Evolutionary conservation across 1,139 yeast genomes (phyloP).

Genomic region (Debaryomyces sp.): DNA sequence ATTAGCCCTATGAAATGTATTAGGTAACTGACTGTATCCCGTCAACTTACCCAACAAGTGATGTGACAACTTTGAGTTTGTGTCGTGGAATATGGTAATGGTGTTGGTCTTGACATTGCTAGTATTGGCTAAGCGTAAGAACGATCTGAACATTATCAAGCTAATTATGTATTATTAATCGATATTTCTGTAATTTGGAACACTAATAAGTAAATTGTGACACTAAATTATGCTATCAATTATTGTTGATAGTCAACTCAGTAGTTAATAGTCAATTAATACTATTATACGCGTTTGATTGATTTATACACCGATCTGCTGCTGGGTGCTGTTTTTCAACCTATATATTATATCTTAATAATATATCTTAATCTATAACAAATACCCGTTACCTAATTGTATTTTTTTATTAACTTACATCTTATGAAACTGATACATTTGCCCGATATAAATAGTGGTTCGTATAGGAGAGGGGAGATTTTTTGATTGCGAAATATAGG

Average conservation of each 20-base stretch:
- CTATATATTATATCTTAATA: not conserved
- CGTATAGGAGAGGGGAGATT: constrained; percentile 3
- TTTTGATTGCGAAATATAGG: constrained; percentile 1
- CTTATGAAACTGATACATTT: not conserved
- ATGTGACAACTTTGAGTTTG: constrained; percentile 28
- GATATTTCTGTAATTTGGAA: not conserved
- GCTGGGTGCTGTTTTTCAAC: not conserved
- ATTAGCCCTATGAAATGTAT: constrained; percentile 20
- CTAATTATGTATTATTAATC: not conserved
- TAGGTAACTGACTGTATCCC: constrained; percentile 25
- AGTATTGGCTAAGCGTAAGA: constrained; percentile 12
- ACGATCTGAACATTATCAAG: constrained; percentile 10
- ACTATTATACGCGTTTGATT: not conserved
- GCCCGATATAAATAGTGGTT: not conserved
- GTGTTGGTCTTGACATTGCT: constrained; percentile 3
- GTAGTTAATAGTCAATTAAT: not conserved
- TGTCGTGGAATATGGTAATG: constrained; percentile 37
- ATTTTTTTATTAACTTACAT: not conserved
- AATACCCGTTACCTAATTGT: not conserved
- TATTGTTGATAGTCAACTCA: too few species aligned
- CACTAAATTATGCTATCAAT: not conserved
- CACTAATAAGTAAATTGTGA: too few species aligned
- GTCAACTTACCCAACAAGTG: constrained; percentile 28
- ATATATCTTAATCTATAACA: not conserved
- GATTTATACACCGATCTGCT: not conserved